A percentile compares a stretch with the other conserved stretches of the same genome.
Conservation (phyloP, 179 eudicot genomes). For the Gypsophila paniculata region DNA sequence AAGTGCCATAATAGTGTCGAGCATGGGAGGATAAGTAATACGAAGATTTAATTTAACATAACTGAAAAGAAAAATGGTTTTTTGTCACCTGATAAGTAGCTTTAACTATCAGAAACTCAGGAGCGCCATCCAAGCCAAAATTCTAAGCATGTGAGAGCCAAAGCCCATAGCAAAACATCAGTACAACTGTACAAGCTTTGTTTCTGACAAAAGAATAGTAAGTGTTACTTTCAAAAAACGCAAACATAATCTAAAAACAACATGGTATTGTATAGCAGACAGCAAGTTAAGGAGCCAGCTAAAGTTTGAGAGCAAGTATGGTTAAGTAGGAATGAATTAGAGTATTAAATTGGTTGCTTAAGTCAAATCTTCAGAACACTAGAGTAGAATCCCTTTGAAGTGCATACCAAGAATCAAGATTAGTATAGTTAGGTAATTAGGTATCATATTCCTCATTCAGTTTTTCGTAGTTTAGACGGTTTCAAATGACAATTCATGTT, state of each 20-base stretch:
- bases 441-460: neutral
- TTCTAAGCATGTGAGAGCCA: neutral
- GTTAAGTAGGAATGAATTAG: conserved; percentile 7
- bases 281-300: neutral
- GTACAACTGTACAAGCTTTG: neutral
- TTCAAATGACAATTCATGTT: neutral
- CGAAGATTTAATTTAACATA: neutral
- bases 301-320: neutral
- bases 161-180: neutral
- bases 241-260: neutral
- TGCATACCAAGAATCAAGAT: neutral
- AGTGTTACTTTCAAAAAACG: neutral
- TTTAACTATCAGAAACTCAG: neutral
- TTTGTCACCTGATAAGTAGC: neutral
- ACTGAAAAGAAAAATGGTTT: neutral
- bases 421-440: neutral
- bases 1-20: no score
- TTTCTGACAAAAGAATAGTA: neutral
- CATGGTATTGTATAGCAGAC: neutral
- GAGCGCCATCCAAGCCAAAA: neutral
- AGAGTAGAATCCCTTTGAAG: neutral
- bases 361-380: neutral
- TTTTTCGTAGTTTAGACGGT: neutral
- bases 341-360: neutral
- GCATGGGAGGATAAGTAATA: no score